Base-by-base conservation (phyloP, 768 basidiomycete species). In the Obba rivulosa region DNA sequence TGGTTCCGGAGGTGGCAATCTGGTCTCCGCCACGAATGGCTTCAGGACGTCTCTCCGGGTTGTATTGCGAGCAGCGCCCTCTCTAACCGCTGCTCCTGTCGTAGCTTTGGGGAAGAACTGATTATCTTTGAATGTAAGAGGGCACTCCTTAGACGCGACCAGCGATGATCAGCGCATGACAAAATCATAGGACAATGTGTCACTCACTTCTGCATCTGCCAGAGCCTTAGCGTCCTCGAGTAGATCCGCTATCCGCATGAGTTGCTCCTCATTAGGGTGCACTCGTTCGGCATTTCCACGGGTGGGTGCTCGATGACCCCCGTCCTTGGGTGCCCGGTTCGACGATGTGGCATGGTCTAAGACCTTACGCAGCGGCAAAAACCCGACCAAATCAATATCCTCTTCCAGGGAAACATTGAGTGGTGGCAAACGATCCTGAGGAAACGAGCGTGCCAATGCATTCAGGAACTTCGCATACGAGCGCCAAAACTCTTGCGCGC, bases 221-320 rank as follows among this genome's bases (percentile, higher is more conserved):
- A 95, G 62, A 4, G 69, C 64, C 53, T 69, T 74, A 1, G 85
- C 86, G 59, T 96, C 92, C 13, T 75, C 67, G 41, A 93, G 70
- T 36, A 96, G 69, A 66, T 96, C 95, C 40, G 80, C 75, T 49
- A 99, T 87, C 55, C 96, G 76, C 91, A 97, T 94, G 37, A 99
- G 68, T 57, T 94, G 89, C 70, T 95, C 92, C 50, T 89, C 93
- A 57, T 99, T 98, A 8, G 96, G 96, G 69, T 98, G 85, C 1
- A 79, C 78, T 24, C 63, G 79, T 31, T 63, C 64, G 18, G n/a
- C 24, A 13, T 43, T 40, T 18, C 37, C 8, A 3, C 17, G 34
- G 18, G 34, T 18, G n/a, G 5, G 28, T 13, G 28, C 5, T 31
- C 28, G 28, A 13, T 46, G 46, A 8, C 41, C 38, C 4, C n/a